phyloP scores from a whole-genome alignment of 208 protist species.

The Kentomonas sorsogonicus region DNA sequence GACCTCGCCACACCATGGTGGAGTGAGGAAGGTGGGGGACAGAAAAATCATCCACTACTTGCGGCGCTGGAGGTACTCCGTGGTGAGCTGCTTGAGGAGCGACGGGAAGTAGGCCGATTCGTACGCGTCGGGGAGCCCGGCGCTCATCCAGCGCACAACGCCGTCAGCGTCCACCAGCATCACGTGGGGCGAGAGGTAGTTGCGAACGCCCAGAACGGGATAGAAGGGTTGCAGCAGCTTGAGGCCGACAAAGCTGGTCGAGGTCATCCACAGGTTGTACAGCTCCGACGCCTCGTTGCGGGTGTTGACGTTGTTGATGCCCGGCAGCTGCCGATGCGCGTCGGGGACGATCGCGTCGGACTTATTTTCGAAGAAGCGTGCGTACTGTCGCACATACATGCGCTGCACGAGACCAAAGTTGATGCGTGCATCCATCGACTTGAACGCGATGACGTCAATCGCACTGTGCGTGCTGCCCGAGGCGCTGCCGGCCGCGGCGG shows the following conservation, averaged over 20 bases:
- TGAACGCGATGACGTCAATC: slow-evolving; percentile 77
- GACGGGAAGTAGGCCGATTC: slow-evolving; percentile 54
- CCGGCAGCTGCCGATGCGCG: no score
- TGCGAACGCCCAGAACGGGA: slow-evolving; percentile 54
- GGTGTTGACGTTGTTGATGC: no score
- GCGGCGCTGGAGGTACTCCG: slow-evolving; percentile 58
- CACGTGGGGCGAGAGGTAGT: slow-evolving; percentile 76
- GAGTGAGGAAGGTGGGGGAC: no score
- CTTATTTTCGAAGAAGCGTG: no score
- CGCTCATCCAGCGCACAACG: slow-evolving; percentile 72
- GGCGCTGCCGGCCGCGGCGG: neutral
- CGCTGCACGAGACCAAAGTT: slow-evolving; percentile 74
- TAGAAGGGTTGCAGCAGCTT: slow-evolving; percentile 73
- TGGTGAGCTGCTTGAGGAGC: slow-evolving; percentile 65
- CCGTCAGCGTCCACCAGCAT: slow-evolving; percentile 84
- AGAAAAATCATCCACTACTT: no score
- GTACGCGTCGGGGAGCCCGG: slow-evolving; percentile 70
- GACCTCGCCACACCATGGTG: no score
- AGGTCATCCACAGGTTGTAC: slow-evolving; percentile 34
- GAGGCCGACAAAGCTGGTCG: slow-evolving; percentile 74
- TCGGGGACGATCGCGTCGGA: no score
- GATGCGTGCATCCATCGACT: slow-evolving; percentile 74
- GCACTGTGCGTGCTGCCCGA: slow-evolving; percentile 9
- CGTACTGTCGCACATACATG: slow-evolving; percentile 68
- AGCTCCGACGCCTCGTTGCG: slow-evolving; percentile 7